Percentiles rank a stretch among this genome's conserved stretches.
phyloP scores from a whole-genome alignment of 805 yeast genomes.

The Candida gorgasii region DNA sequence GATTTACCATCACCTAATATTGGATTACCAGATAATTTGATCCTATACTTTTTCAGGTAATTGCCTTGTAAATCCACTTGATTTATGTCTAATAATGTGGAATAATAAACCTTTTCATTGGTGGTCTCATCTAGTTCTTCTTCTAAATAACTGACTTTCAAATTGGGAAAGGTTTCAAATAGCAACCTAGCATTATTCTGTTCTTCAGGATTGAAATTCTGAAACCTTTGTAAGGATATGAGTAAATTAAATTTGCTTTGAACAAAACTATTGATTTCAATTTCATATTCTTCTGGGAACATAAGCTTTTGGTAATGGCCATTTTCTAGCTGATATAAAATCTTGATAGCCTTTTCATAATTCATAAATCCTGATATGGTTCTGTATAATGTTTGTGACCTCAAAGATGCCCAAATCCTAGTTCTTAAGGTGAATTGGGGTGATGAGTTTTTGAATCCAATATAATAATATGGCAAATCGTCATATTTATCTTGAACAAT shows the following conservation, averaged over 20 bases:
- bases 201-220: slow-evolving; percentile 65
- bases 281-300: slow-evolving; percentile 18
- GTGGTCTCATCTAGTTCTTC: slow-evolving; percentile 41
- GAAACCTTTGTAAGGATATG: slow-evolving; percentile 85
- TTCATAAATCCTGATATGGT: slow-evolving; percentile 85
- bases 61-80: slow-evolving; percentile 30
- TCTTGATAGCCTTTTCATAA: slow-evolving; percentile 69
- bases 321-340: slow-evolving; percentile 63
- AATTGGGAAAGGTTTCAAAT: slow-evolving; percentile 70
- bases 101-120: slow-evolving; percentile 51
- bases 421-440: slow-evolving; percentile 69
- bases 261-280: slow-evolving; percentile 48
- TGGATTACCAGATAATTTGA: slow-evolving; percentile 90
- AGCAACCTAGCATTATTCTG: slow-evolving; percentile 65
- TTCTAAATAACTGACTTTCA: slow-evolving; percentile 56
- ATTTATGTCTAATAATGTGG: slow-evolving; percentile 52
- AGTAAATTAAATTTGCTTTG: slow-evolving; percentile 76
- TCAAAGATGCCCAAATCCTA: slow-evolving; percentile 81
- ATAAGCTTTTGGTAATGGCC: slow-evolving; percentile 9
- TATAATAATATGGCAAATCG: slow-evolving; percentile 68
- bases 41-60: slow-evolving; percentile 38
- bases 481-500: slow-evolving; percentile 26
- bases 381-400: slow-evolving; percentile 81
- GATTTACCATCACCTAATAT: slow-evolving; percentile 96
- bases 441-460: slow-evolving; percentile 70